These are phyloP conservation scores for Phytophthora tubulina DNA, from an alignment of 352 stramenopile species.

Conservation along the genomic window DNA sequence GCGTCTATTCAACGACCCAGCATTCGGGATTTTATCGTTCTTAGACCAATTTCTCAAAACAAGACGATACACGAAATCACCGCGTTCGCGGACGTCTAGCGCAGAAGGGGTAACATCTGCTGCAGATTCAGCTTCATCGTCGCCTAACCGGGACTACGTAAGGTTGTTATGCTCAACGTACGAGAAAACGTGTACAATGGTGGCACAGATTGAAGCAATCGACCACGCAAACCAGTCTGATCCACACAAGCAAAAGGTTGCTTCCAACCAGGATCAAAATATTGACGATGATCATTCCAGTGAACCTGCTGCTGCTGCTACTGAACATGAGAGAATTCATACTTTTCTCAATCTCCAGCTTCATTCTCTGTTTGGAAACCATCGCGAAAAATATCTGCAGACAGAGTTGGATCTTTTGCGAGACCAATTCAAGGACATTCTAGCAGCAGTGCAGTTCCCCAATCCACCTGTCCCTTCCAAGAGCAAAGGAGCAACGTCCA, in stretches of 20 bases:
- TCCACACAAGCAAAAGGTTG: conserved; percentile 3
- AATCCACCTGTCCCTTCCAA: conserved; percentile 45
- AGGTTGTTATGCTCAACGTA: conserved; percentile 69
- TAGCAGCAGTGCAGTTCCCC: conserved; percentile 62
- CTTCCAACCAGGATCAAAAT: conserved; percentile 15
- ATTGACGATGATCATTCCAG: conserved; percentile 4
- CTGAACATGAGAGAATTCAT: conserved; percentile 60
- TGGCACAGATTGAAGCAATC: conserved; percentile 58
- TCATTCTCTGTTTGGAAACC: conserved; percentile 81
- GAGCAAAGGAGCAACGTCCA: conserved; percentile 34
- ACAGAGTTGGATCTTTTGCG: conserved; percentile 77
- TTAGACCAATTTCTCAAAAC: conserved; percentile 76
- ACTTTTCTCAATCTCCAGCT: conserved; percentile 80
- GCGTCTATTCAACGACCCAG: conserved; percentile 81
- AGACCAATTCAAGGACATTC: conserved; percentile 52
- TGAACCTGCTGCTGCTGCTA: not conserved
- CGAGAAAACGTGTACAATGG: conserved; percentile 66
- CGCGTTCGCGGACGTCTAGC: conserved; percentile 7
- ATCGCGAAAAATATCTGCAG: conserved; percentile 72
- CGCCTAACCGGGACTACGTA: conserved; percentile 61
- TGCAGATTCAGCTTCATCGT: not conserved
- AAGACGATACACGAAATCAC: conserved; percentile 28
- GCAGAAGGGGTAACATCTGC: not conserved
- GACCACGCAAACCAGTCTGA: conserved; percentile 11
- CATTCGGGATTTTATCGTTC: conserved; percentile 81